These are phyloP conservation scores for Candida corydali DNA, from an alignment of 805 yeast species.

Conservation along the genomic window DNA sequence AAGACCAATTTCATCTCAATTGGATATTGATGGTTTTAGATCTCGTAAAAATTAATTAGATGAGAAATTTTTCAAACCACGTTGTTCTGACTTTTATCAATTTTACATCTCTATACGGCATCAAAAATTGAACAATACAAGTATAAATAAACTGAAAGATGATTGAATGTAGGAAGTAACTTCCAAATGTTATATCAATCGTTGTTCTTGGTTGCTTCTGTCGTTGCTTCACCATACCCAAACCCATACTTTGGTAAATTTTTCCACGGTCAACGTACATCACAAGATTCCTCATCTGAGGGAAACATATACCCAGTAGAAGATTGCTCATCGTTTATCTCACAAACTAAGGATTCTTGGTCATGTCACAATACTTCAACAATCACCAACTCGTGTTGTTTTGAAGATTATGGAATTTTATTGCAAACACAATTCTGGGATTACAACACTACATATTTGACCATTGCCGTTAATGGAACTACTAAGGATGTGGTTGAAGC, in stretches of 20 bases:
- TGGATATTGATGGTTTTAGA: background rate
- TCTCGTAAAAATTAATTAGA: constrained; percentile 1
- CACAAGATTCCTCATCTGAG: constrained; percentile 7
- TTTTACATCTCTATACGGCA: background rate
- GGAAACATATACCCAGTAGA: constrained; percentile 6
- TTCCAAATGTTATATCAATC: no score
- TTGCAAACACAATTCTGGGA: constrained; percentile 41
- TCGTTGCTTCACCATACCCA: constrained; percentile 6
- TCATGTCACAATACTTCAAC: constrained; percentile 11
- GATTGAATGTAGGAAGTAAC: no score
- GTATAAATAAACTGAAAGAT: no score
- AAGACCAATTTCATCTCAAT: no score
- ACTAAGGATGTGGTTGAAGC: constrained; percentile 4
- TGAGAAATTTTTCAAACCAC: background rate
- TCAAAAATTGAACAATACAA: no score
- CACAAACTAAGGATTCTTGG: constrained; percentile 3
- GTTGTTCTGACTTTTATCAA: background rate
- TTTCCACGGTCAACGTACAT: constrained; percentile 8
- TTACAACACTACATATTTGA: constrained; percentile 13
- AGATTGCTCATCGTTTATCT: constrained; percentile 4
- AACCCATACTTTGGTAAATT: constrained; percentile 9
- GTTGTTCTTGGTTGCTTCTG: background rate
- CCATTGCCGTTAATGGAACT: constrained; percentile 14
- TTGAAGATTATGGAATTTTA: constrained; percentile 37
- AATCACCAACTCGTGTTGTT: constrained; percentile 44